Evolutionary conservation across 2,329 filamentous ascomycete genomes (phyloP).

Genomic region (Ophiostoma tasmaniense): DNA sequence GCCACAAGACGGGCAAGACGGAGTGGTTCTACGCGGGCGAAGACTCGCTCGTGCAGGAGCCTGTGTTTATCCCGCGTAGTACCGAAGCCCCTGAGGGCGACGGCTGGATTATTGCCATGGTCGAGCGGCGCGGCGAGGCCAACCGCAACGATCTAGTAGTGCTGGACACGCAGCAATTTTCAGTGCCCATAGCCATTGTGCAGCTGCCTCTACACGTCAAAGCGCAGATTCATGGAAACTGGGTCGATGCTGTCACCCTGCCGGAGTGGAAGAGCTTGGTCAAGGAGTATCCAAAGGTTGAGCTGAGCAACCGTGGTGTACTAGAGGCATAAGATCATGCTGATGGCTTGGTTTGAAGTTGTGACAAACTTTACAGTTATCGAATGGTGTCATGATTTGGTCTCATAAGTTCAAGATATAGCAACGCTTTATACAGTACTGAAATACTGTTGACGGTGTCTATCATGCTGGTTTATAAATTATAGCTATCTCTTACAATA

Average conservation of each 20-base stretch:
- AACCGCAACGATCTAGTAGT: slow-evolving; percentile 23
- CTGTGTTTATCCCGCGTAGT: slow-evolving; percentile 34
- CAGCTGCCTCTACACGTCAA: slow-evolving; percentile 20
- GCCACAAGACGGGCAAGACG: slow-evolving; percentile 23
- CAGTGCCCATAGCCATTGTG: slow-evolving; percentile 19
- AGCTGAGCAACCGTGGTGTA: background rate
- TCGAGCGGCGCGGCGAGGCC: slow-evolving; percentile 23
- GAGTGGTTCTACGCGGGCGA: slow-evolving; percentile 29
- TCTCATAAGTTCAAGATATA: no score
- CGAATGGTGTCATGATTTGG: no score
- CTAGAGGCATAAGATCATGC: background rate
- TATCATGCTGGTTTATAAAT: no score
- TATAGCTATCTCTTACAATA: no score
- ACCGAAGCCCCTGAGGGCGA: slow-evolving; percentile 32
- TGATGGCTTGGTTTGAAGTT: no score
- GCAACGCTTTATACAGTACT: no score
- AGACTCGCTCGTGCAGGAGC: slow-evolving; percentile 34
- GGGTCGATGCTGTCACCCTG: slow-evolving; percentile 19
- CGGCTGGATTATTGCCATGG: slow-evolving; percentile 34
- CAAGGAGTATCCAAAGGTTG: background rate
- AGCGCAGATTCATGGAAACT: slow-evolving; percentile 23
- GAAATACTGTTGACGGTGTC: no score
- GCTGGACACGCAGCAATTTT: slow-evolving; percentile 22
- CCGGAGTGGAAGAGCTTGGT: background rate
- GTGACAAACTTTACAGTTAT: no score